Evolutionary conservation across 257 asterid species (phyloP), one percentile per base, ranked within the genome.

Genomic region (Ophiorrhiza pumila): DNA sequence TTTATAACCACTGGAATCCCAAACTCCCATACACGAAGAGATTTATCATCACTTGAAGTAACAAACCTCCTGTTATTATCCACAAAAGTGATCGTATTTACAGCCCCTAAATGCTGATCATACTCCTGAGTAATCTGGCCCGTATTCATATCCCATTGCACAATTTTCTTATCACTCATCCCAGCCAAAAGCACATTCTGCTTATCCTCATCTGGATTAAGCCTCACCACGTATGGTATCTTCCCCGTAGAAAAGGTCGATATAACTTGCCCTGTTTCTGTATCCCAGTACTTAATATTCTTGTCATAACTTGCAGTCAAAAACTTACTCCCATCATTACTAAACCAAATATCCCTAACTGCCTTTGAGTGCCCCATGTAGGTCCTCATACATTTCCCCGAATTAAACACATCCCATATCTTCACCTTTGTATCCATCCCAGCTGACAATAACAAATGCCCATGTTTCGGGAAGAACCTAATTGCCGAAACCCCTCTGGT

Each of bases 51-150:
- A 74, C 98, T 95, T 1, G 98, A 95, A 49, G 99, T 95, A 65
- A 95, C 99, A 70, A 95, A 95, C 83, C 99, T 95, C 83, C 99
- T 80, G 70, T 92, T 95, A 76, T 95, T 86, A 72, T 92, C 99
- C 79, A 95, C 98, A 79, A 95, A 95, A 13, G 98, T 95, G 56
- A 95, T 95, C 0, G 99, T 95, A 70, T 95, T 95, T 47, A 95
- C 99, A 45, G 99, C 99, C 71, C 99, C 99, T 71, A 95, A 79
- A 81, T 92, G 99, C 89, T 95, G 99, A 86, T 95, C 98, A 77
- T 95, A 95, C 83, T 95, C 99, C 79, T 95, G 99, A 4, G 98
- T 92, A 65, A 92, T 95, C 88, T 95, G 97, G 75, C 98, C 98
- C 4, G 90, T 53, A 71, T 90, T 95, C 80, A 92, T 92, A 83